A percentile compares a stretch with the other conserved stretches of the same genome.
Evolutionary conservation across 768 basidiomycete species (phyloP).

Genomic region (Rubroboletus pulcherrimus): DNA sequence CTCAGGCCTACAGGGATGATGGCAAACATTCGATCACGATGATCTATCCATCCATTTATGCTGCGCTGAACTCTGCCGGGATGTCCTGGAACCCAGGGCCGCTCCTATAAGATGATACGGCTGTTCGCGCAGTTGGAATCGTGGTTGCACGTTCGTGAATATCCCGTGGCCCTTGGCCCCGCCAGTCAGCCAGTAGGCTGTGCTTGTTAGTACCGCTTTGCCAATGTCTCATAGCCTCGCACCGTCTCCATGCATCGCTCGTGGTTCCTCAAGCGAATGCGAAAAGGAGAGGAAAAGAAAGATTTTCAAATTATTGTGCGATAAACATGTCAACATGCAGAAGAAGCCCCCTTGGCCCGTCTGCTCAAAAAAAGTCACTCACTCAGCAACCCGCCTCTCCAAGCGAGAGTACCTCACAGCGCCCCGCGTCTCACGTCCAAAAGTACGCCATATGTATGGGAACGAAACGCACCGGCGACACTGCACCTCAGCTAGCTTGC

Average conservation of each 20-base stretch:
- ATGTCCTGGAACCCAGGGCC: too few species aligned
- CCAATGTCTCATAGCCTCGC: neutral
- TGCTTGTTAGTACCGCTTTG: neutral
- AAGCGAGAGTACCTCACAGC: neutral
- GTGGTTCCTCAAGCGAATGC: neutral
- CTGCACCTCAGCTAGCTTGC: conserved; percentile 12
- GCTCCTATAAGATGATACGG: too few species aligned
- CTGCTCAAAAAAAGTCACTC: neutral
- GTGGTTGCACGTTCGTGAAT: neutral
- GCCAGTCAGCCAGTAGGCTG: neutral
- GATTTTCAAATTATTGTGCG: neutral
- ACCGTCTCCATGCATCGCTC: neutral
- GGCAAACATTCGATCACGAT: too few species aligned
- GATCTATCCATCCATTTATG: too few species aligned
- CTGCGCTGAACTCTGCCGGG: too few species aligned
- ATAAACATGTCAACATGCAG: neutral
- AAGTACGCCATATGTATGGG: neutral
- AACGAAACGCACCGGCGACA: neutral
- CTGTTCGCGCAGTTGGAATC: too few species aligned
- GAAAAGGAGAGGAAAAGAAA: too few species aligned
- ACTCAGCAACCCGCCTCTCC: neutral
- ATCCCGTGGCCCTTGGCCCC: neutral
- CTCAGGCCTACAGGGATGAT: too few species aligned
- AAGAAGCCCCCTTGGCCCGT: neutral
- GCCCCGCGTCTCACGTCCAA: neutral